phyloP scores from a whole-genome alignment of 306 rosid species.

The Lathyrus sativus region DNA sequence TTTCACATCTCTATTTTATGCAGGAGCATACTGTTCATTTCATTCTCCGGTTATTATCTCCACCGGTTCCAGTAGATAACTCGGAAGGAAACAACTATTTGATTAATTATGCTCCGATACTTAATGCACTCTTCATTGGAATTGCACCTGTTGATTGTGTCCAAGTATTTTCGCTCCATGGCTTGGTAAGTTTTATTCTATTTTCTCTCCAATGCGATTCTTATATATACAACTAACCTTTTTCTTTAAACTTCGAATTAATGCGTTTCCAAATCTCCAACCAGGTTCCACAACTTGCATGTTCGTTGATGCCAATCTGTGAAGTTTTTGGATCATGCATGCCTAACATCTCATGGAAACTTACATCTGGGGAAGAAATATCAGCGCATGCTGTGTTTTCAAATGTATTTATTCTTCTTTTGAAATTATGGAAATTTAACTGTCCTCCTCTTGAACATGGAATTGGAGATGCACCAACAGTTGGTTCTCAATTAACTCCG shows the following conservation, averaged over 20 bases:
- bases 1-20: slow-evolving; percentile 40
- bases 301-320: slow-evolving; percentile 97
- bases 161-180: slow-evolving; percentile 90
- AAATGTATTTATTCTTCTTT: slow-evolving; percentile 90
- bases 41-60: slow-evolving; percentile 82
- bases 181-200: slow-evolving; percentile 67
- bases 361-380: slow-evolving; percentile 77
- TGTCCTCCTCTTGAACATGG: slow-evolving; percentile 94
- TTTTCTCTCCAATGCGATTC: background rate
- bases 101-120: slow-evolving; percentile 79
- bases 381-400: slow-evolving; percentile 95
- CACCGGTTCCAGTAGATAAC: slow-evolving; percentile 68
- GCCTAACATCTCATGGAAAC: slow-evolving; percentile 74
- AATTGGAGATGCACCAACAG: slow-evolving; percentile 90
- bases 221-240: background rate
- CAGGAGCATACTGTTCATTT: slow-evolving; percentile 93
- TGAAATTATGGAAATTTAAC: slow-evolving; percentile 90
- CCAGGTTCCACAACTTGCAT: slow-evolving; percentile 96
- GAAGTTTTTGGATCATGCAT: slow-evolving; percentile 97
- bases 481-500: slow-evolving; percentile 92
- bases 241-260: slow-evolving; percentile 7
- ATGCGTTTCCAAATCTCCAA: slow-evolving; percentile 39
- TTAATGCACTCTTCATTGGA: slow-evolving; percentile 79
- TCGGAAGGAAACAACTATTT: slow-evolving; percentile 70
- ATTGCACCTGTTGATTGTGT: slow-evolving; percentile 88